These are phyloP conservation scores for Aristolochia fimbriata DNA, from an alignment of 164 flowering plant species.

Conservation along the genomic window DNA sequence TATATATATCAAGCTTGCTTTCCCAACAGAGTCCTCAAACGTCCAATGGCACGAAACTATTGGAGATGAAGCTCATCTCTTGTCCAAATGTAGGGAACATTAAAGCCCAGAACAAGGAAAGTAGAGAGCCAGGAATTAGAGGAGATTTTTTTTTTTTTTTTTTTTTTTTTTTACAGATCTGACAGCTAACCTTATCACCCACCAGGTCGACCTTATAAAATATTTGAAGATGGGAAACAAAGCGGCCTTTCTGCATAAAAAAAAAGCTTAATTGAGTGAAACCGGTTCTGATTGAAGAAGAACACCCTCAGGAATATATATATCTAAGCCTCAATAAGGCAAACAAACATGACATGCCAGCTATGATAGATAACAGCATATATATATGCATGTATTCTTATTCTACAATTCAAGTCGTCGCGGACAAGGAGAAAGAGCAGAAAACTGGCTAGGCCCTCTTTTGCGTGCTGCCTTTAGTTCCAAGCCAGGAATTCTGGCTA, in stretches of 20 bases:
- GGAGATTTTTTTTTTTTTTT: no score
- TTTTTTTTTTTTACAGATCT: constrained; percentile 10
- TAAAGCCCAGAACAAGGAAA: background rate
- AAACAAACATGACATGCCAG: constrained; percentile 43
- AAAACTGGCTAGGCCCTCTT: constrained; percentile 16
- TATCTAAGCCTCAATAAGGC: constrained; percentile 8
- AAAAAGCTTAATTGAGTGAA: constrained; percentile 2
- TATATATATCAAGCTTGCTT: no score
- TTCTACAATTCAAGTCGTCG: no score
- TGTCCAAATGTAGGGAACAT: background rate
- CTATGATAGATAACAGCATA: constrained; percentile 26
- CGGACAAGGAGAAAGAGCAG: constrained; percentile 8
- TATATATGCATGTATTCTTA: no score
- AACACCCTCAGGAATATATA: no score
- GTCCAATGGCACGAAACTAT: background rate
- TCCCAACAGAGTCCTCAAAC: no score
- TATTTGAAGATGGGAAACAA: constrained; percentile 10
- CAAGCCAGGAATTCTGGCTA: constrained; percentile 33
- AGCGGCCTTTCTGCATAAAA: constrained; percentile 16
- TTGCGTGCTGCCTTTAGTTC: constrained; percentile 25
- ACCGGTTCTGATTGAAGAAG: constrained; percentile 11
- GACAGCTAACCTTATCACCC: constrained; percentile 28
- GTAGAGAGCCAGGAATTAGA: background rate
- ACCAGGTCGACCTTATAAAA: constrained; percentile 9
- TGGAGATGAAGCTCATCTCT: background rate